These are phyloP conservation scores for Chrysosphaeria jannelii DNA, from an alignment of 2,329 filamentous ascomycete genomes.

Conservation along the genomic window DNA sequence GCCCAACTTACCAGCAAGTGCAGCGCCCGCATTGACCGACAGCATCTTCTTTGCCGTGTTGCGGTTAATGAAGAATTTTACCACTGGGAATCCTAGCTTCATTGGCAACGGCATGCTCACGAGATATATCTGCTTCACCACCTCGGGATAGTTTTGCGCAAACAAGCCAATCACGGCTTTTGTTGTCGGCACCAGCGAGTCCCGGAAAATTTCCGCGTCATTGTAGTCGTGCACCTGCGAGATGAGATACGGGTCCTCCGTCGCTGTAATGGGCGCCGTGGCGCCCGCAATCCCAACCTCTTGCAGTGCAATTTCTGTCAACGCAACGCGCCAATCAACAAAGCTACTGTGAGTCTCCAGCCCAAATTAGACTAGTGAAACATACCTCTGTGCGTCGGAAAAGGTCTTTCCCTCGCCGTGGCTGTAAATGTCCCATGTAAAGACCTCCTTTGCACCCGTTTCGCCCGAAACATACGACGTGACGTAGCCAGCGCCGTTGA, in stretches of 20 bases:
- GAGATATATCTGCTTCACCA: conserved; percentile 76
- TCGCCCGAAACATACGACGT: conserved; percentile 27
- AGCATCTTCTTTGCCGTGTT: too few relatives aligned
- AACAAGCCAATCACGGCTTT: conserved; percentile 61
- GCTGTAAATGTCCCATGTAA: conserved; percentile 87
- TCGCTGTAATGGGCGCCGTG: conserved; percentile 39
- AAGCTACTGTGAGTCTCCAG: conserved; percentile 44
- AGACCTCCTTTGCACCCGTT: conserved; percentile 24
- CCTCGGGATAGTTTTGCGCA: conserved; percentile 61
- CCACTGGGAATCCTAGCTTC: too few relatives aligned
- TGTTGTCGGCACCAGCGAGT: conserved; percentile 50
- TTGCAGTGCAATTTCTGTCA: conserved; percentile 65
- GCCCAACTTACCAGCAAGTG: too few relatives aligned
- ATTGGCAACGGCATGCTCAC: conserved; percentile 94
- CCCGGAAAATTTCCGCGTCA: conserved; percentile 58
- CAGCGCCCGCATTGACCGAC: too few relatives aligned
- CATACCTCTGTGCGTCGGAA: conserved; percentile 20
- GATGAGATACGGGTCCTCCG: conserved; percentile 65
- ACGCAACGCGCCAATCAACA: conserved; percentile 61
- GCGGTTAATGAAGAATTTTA: too few relatives aligned
- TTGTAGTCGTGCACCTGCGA: conserved; percentile 86
- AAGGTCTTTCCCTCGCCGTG: conserved; percentile 64
- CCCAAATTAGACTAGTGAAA: too few relatives aligned
- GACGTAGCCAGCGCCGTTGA: conserved; percentile 52
- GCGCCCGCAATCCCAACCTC: conserved; percentile 41